Evolutionary conservation across 2,329 filamentous ascomycete species (phyloP).

Genomic region (Akanthomyces lecanii): DNA sequence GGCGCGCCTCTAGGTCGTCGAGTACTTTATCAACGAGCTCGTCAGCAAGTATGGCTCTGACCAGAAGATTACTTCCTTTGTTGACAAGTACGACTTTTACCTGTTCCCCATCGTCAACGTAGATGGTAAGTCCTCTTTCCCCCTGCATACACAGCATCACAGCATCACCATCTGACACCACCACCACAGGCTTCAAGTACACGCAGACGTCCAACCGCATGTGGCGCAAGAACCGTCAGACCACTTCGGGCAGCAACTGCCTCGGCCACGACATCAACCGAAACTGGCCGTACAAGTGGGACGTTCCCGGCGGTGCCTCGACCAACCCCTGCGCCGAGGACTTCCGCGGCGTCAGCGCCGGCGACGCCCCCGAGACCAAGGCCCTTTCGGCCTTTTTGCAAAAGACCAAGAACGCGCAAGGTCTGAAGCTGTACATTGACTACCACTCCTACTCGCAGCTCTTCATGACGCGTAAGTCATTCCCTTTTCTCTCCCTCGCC

Average conservation of each 20-base stretch:
- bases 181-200: conserved; percentile 49
- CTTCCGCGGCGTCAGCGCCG: conserved; percentile 40
- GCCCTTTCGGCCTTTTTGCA: conserved; percentile 39
- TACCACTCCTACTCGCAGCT: conserved; percentile 61
- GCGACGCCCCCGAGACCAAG: conserved; percentile 49
- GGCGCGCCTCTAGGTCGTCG: conserved; percentile 32
- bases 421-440: conserved; percentile 60
- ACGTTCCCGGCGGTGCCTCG: conserved; percentile 44
- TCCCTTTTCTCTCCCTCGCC: conserved; percentile 25
- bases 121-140: conserved; percentile 41
- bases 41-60: conserved; percentile 41
- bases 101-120: conserved; percentile 61
- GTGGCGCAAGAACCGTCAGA: conserved; percentile 59
- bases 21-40: conserved; percentile 50
- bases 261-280: conserved; percentile 55
- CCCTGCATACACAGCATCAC: too few relatives aligned
- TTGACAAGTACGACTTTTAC: conserved; percentile 63
- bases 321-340: conserved; percentile 48
- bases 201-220: conserved; percentile 52
- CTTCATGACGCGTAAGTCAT: conserved; percentile 52
- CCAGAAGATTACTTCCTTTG: conserved; percentile 38
- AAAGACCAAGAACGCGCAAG: conserved; percentile 34
- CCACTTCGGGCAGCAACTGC: conserved; percentile 37
- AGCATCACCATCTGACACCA: not conserved
- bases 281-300: conserved; percentile 57